phyloP scores from a whole-genome alignment of 2,329 filamentous ascomycete genomes.

The Colletotrichum magnum region DNA sequence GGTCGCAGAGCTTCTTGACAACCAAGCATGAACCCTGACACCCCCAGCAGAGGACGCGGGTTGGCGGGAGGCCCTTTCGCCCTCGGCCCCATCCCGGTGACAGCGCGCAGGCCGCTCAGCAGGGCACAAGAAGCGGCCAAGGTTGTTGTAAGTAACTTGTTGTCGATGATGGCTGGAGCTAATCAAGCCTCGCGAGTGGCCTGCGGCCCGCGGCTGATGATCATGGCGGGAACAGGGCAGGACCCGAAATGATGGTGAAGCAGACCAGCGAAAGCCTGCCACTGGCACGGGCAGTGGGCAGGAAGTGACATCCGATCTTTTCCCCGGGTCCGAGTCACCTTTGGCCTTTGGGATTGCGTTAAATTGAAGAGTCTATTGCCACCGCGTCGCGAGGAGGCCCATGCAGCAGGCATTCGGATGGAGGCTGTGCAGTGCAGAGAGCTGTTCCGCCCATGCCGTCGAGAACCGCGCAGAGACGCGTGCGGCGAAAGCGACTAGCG shows the following conservation, averaged over 20 bases:
- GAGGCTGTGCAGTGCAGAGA: conserved; percentile 20
- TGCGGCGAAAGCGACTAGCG: conserved; percentile 1
- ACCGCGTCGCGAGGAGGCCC: conserved; percentile 35
- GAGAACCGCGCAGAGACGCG: conserved; percentile 11
- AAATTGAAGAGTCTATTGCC: conserved; percentile 28
- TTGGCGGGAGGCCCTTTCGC: conserved; percentile 21
- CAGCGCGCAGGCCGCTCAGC: neutral
- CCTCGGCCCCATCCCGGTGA: conserved; percentile 12
- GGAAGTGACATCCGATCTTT: conserved; percentile 38
- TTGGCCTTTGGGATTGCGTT: neutral
- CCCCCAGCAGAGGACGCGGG: conserved; percentile 10
- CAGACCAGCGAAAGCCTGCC: conserved; percentile 25
- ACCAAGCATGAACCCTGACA: conserved; percentile 34
- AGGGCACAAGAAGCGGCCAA: neutral
- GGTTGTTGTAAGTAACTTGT: neutral
- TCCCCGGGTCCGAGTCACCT: conserved; percentile 27
- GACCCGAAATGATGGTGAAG: conserved; percentile 36
- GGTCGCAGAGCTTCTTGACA: conserved; percentile 25
- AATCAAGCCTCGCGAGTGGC: conserved; percentile 36
- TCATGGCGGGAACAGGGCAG: conserved; percentile 37
- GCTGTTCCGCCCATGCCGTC: conserved; percentile 24
- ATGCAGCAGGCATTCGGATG: conserved; percentile 30
- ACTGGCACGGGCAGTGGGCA: conserved; percentile 28
- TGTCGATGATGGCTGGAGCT: conserved; percentile 23
- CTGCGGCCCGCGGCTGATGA: conserved; percentile 38